These are phyloP conservation scores for Serendipita indica DNA, from an alignment of 768 basidiomycete genomes.

Conservation along the genomic window DNA sequence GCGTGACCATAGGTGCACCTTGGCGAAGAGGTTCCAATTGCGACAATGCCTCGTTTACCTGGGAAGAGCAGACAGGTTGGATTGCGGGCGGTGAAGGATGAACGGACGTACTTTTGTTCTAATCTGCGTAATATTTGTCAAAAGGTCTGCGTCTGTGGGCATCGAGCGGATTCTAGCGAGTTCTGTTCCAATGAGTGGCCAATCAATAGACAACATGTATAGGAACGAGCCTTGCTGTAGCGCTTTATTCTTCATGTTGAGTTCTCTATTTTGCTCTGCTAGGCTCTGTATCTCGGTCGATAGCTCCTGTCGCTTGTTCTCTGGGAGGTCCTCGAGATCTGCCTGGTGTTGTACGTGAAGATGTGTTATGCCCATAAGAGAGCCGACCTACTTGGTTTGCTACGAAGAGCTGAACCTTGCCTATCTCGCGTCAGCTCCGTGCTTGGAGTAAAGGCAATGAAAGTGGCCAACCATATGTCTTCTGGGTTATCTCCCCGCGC, in stretches of 20 bases:
- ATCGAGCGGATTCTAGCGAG: constrained; percentile 44
- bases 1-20: constrained; percentile 51
- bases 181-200: constrained; percentile 31
- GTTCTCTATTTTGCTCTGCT: constrained; percentile 43
- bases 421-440: constrained; percentile 24
- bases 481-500: constrained; percentile 66
- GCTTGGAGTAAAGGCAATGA: background rate
- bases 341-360: constrained; percentile 28
- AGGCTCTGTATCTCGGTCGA: constrained; percentile 42
- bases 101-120: constrained; percentile 35
- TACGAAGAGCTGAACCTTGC: constrained; percentile 78
- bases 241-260: constrained; percentile 37
- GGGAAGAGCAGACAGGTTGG: constrained; percentile 15
- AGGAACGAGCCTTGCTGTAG: constrained; percentile 30
- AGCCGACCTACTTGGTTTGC: constrained; percentile 37
- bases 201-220: constrained; percentile 8
- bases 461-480: constrained; percentile 51
- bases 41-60: constrained; percentile 37
- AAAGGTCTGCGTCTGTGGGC: constrained; percentile 58
- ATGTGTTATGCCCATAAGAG: background rate
- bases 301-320: constrained; percentile 44
- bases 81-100: background rate
- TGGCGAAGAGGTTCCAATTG: constrained; percentile 51
- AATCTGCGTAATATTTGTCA: constrained; percentile 35
- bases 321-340: constrained; percentile 47